These are phyloP conservation scores for Hygrocybe coccinea DNA, from an alignment of 768 basidiomycete genomes.

Conservation along the genomic window DNA sequence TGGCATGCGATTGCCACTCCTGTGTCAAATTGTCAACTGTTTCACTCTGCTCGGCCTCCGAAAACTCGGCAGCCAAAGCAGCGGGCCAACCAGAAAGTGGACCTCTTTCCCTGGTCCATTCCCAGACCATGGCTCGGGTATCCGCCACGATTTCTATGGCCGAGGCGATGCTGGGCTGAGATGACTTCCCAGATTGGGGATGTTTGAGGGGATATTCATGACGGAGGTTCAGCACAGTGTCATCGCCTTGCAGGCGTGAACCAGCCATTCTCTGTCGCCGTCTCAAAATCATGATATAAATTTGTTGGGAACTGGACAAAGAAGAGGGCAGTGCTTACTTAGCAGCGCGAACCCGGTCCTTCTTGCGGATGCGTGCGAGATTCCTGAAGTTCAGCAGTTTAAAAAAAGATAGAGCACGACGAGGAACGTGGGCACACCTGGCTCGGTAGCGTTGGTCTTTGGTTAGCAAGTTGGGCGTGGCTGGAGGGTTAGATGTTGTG, in stretches of 20 bases:
- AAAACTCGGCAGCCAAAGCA: neutral
- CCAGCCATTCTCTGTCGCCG: too few species aligned
- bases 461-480: neutral
- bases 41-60: neutral
- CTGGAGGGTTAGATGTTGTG: neutral
- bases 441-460: slow-evolving; percentile 2
- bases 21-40: neutral
- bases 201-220: neutral
- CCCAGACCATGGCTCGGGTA: neutral
- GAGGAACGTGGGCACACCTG: neutral
- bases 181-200: neutral
- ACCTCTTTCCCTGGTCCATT: neutral
- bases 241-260: neutral
- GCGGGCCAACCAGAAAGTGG: neutral
- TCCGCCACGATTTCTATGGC: neutral
- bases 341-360: neutral
- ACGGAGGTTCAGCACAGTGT: neutral
- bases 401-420: neutral
- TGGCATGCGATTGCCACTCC: neutral
- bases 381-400: neutral
- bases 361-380: neutral
- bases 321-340: neutral
- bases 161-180: neutral
- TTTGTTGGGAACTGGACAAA: neutral
- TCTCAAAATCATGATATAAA: neutral